A percentile compares a stretch with the other conserved stretches of the same genome.
Conservation (phyloP, 2,329 filamentous ascomycete species). For the Colletotrichum sp. region DNA sequence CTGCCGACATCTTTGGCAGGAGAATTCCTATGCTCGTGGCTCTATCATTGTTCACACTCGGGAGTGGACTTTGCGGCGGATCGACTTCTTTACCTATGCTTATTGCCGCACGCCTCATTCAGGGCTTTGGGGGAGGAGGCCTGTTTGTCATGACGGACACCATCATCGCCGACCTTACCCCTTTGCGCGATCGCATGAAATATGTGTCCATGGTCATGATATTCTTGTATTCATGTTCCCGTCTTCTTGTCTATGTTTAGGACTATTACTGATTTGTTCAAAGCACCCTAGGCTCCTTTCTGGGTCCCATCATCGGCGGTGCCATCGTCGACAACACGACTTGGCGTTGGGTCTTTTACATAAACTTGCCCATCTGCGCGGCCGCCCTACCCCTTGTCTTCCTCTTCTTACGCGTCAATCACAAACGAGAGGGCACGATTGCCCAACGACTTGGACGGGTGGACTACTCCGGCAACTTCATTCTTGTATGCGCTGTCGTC, state of each 20-base stretch:
- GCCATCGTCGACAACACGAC: constrained; percentile 27
- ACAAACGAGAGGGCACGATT: neutral
- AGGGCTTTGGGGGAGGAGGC: constrained; percentile 48
- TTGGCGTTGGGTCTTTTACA: constrained; percentile 46
- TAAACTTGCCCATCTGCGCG: constrained; percentile 32
- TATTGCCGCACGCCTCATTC: constrained; percentile 43
- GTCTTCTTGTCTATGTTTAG: constrained; percentile 37
- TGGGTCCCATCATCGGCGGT: constrained; percentile 35
- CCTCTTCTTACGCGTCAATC: neutral
- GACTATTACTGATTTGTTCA: constrained; percentile 32
- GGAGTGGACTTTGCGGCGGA: constrained; percentile 49
- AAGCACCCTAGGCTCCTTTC: constrained; percentile 36
- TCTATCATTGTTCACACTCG: constrained; percentile 48
- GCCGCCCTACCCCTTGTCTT: neutral
- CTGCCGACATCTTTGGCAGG: constrained; percentile 53
- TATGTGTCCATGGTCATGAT: neutral
- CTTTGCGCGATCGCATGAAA: constrained; percentile 45
- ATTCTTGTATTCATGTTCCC: neutral
- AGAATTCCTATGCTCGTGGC: constrained; percentile 40
- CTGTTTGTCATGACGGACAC: constrained; percentile 48
- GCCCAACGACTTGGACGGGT: constrained; percentile 7
- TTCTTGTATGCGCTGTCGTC: constrained; percentile 16
- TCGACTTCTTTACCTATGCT: constrained; percentile 42
- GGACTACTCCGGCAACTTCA: constrained; percentile 21
- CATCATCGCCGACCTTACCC: constrained; percentile 53